Conservation (phyloP, 352 stramenopile genomes). For the Pythium angustatum region DNA sequence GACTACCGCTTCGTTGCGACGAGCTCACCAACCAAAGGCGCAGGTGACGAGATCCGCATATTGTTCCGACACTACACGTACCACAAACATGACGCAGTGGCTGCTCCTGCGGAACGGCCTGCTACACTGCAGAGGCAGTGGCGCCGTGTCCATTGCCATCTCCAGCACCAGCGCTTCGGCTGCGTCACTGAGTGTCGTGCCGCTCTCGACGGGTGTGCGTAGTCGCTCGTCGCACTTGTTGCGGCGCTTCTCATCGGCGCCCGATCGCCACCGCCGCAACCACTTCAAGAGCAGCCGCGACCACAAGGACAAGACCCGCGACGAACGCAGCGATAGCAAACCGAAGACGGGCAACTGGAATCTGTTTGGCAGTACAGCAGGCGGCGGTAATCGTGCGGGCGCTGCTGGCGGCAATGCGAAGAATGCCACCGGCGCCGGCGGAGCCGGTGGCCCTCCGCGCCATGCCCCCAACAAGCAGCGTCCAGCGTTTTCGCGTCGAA, state of each 20-base stretch:
- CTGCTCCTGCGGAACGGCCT: conserved; percentile 27
- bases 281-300: conserved; percentile 56
- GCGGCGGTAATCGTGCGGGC: not conserved
- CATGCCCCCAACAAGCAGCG: conserved; percentile 33
- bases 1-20: conserved; percentile 3
- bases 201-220: not conserved
- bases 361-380: conserved; percentile 28
- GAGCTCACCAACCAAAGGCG: conserved; percentile 26
- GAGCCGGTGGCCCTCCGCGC: not conserved
- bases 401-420: conserved; percentile 8
- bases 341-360: conserved; percentile 34
- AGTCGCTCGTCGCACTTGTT: conserved; percentile 2
- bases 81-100: conserved; percentile 31
- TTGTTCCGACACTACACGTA: not conserved
- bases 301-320: conserved; percentile 31
- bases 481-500: conserved; percentile 12
- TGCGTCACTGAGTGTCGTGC: not conserved
- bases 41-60: conserved; percentile 12
- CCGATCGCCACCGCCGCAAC: conserved; percentile 52
- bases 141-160: not conserved
- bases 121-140: conserved; percentile 11
- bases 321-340: conserved; percentile 12
- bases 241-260: conserved; percentile 42
- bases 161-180: not conserved
- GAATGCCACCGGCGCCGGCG: not conserved